A percentile compares a stretch with the other conserved stretches of the same genome.
These are phyloP conservation scores for Hymenoscyphus fraxineus DNA, from an alignment of 2,329 filamentous ascomycete genomes.

Conservation along the genomic window DNA sequence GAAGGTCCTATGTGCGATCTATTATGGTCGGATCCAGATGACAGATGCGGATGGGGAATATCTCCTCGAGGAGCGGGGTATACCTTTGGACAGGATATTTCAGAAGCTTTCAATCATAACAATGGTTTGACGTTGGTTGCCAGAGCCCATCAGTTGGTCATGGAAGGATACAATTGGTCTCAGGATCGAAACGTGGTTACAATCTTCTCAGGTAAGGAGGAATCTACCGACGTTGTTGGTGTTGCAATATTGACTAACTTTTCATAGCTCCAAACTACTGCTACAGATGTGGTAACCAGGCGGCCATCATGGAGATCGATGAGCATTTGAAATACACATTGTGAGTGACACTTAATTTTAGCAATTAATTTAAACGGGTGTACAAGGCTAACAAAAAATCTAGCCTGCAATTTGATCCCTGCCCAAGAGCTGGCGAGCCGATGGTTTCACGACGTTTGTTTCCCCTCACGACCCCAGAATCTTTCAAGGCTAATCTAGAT, in stretches of 20 bases:
- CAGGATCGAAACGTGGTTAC: conserved; percentile 98
- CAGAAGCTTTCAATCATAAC: conserved; percentile 98
- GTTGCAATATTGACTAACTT: conserved; percentile 5
- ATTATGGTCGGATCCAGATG: conserved; percentile 96
- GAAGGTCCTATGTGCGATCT: conserved; percentile 98
- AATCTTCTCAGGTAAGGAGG: conserved; percentile 81
- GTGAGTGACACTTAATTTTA: conserved; percentile 53
- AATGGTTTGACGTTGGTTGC: conserved; percentile 95
- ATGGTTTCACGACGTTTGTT: conserved; percentile 89
- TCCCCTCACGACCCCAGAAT: not conserved
- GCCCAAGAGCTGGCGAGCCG: conserved; percentile 92
- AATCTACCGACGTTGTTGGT: not conserved
- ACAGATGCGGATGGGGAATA: conserved; percentile 93
- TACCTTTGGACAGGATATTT: conserved; percentile 95
- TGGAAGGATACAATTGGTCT: conserved; percentile 99
- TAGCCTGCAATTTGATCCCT: conserved; percentile 98
- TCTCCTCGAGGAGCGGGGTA: conserved; percentile 92
- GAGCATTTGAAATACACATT: conserved; percentile 99
- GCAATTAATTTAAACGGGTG: not conserved
- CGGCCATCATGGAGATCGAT: conserved; percentile 99
- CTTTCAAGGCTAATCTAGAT: conserved; percentile 15
- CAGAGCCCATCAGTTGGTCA: conserved; percentile 94
- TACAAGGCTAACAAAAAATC: conserved; percentile 29
- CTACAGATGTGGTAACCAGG: conserved; percentile 98
- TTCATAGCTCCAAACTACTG: conserved; percentile 80